These are phyloP conservation scores for Erysiphe pisi DNA, from an alignment of 2,329 filamentous ascomycete species.

Conservation along the genomic window DNA sequence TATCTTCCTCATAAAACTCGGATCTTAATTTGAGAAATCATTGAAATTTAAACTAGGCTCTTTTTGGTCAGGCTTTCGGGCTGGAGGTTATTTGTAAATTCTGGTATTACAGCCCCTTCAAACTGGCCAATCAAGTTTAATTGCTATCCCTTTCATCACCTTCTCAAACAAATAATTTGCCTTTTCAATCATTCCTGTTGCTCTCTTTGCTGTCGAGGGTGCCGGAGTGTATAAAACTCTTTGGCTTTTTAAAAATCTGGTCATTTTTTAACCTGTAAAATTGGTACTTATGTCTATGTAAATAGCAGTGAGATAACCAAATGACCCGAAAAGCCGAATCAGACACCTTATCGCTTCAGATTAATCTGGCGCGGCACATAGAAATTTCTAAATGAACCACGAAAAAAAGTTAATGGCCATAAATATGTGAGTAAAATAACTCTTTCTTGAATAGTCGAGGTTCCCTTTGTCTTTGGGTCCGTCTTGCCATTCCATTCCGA, in stretches of 20 bases:
- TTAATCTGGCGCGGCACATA: background rate
- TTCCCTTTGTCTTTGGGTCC: background rate
- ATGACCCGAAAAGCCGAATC: background rate
- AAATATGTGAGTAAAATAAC: background rate
- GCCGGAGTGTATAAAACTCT: background rate
- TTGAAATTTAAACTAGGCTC: no score
- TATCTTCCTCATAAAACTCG: no score
- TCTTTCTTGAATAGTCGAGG: no score
- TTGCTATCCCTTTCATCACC: background rate
- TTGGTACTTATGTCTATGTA: background rate
- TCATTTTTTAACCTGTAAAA: background rate
- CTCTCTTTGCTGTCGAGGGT: background rate
- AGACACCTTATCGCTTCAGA: background rate
- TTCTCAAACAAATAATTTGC: conserved; percentile 24
- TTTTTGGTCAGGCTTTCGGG: no score
- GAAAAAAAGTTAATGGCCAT: conserved; percentile 26
- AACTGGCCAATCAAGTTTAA: no score
- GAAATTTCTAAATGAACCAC: conserved; percentile 25
- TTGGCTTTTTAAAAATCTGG: background rate
- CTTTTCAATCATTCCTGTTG: conserved; percentile 25
- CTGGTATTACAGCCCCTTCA: no score
- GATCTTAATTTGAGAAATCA: no score
- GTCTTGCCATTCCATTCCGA: background rate
- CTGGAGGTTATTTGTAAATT: no score
- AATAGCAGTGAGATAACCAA: background rate